Percentiles rank a stretch among this genome's conserved stretches.
Conservation (phyloP, 257 asterid genomes). For the Leptodermis oblonga region DNA sequence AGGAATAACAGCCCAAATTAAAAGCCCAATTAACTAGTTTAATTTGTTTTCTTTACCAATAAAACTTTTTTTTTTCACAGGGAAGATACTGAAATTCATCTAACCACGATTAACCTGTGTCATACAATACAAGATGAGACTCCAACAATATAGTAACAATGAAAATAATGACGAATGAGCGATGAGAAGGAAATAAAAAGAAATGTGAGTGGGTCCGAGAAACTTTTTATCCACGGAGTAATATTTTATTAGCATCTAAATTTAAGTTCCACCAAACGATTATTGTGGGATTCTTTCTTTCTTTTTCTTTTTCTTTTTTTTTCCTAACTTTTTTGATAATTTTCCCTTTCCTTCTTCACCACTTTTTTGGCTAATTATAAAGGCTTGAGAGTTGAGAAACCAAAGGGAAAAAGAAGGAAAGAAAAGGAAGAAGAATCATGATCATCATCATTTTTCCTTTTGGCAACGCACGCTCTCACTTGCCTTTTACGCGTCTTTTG, state of each 20-base stretch:
- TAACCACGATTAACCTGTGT: too few species aligned
- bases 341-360: constrained; percentile 13
- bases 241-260: constrained; percentile 15
- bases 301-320: too few species aligned
- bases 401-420: constrained; percentile 19
- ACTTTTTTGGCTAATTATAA: constrained; percentile 31
- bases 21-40: too few species aligned
- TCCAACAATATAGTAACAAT: too few species aligned
- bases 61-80: too few species aligned
- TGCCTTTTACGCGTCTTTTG: constrained; percentile 76
- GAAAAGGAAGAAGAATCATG: constrained; percentile 6
- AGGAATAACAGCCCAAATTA: too few species aligned
- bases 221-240: not conserved
- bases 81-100: too few species aligned
- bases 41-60: too few species aligned
- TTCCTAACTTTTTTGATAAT: too few species aligned
- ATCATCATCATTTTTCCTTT: constrained; percentile 61
- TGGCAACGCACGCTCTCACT: constrained; percentile 86
- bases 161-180: too few species aligned
- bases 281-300: constrained; percentile 27
- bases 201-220: constrained; percentile 20
- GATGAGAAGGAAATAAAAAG: too few species aligned
- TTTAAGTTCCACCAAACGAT: constrained; percentile 22
- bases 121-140: too few species aligned
- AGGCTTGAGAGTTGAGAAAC: constrained; percentile 34